Conservation (phyloP, 1,284 basidiomycete species). For the Trametes pubescens region DNA sequence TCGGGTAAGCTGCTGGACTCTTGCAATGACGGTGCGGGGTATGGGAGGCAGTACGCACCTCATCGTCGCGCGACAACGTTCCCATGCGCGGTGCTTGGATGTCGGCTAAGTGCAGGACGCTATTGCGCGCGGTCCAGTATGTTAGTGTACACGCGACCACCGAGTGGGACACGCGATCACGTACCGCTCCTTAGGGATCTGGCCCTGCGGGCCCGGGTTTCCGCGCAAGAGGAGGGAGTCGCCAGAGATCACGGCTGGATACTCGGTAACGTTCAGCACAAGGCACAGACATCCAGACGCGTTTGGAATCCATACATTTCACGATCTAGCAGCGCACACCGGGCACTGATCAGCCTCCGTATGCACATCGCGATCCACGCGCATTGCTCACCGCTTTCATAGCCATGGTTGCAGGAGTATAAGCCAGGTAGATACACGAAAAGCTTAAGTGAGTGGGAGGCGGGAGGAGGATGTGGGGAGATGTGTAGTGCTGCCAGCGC, state of each 20-base stretch:
- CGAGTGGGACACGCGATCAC: constrained; percentile 28
- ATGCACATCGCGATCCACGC: neutral
- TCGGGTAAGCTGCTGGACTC: neutral
- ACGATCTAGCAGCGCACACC: constrained; percentile 58
- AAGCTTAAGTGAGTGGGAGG: constrained; percentile 9
- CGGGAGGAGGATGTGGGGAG: constrained; percentile 6
- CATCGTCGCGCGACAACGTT: constrained; percentile 83
- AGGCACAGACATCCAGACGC: constrained; percentile 20
- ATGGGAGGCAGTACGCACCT: constrained; percentile 56
- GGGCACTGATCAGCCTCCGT: constrained; percentile 14
- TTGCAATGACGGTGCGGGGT: neutral
- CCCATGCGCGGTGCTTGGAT: constrained; percentile 85
- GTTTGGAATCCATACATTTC: constrained; percentile 60
- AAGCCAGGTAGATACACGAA: constrained; percentile 11
- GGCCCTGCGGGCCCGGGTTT: constrained; percentile 79
- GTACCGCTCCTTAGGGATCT: constrained; percentile 88
- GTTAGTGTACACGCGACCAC: constrained; percentile 26
- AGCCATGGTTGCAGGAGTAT: constrained; percentile 30
- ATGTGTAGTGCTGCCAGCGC: constrained; percentile 20
- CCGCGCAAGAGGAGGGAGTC: constrained; percentile 88
- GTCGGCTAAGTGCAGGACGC: constrained; percentile 88
- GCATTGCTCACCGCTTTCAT: constrained; percentile 36
- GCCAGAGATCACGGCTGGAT: constrained; percentile 84
- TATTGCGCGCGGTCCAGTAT: constrained; percentile 42
- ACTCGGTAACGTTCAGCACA: constrained; percentile 41